phyloP scores from a whole-genome alignment of 768 basidiomycete species.

The Polyporus arcularius region DNA sequence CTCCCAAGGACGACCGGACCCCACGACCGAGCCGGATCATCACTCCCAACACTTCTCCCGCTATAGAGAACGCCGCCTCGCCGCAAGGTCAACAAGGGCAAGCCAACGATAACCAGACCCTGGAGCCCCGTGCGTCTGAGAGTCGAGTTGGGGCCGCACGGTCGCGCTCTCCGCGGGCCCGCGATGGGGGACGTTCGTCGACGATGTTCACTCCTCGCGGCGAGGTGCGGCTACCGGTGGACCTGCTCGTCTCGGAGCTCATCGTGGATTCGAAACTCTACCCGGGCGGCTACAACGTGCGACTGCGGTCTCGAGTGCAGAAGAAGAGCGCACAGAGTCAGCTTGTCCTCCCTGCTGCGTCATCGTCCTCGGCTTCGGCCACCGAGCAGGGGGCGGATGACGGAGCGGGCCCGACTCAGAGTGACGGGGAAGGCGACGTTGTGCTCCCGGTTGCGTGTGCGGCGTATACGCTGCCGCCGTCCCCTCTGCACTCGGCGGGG shows the following conservation, averaged over 20 bases:
- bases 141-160: constrained; percentile 24
- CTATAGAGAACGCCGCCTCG: neutral
- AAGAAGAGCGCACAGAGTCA: constrained; percentile 35
- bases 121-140: constrained; percentile 10
- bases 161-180: constrained; percentile 31
- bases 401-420: neutral
- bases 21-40: constrained; percentile 44
- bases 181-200: constrained; percentile 37
- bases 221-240: constrained; percentile 60
- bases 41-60: neutral
- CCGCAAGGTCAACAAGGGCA: neutral
- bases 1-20: constrained; percentile 36
- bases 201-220: constrained; percentile 65
- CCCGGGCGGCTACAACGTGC: constrained; percentile 69
- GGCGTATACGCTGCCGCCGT: constrained; percentile 78
- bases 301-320: constrained; percentile 45
- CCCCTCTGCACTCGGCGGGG: constrained; percentile 76
- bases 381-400: too few relatives aligned
- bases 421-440: constrained; percentile 2
- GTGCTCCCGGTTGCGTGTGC: constrained; percentile 57
- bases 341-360: constrained; percentile 35
- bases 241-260: constrained; percentile 77
- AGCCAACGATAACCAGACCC: neutral
- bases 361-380: constrained; percentile 8
- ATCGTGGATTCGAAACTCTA: constrained; percentile 82